phyloP scores from a whole-genome alignment of 805 yeast genomes.

The Torulaspora franciscae region DNA sequence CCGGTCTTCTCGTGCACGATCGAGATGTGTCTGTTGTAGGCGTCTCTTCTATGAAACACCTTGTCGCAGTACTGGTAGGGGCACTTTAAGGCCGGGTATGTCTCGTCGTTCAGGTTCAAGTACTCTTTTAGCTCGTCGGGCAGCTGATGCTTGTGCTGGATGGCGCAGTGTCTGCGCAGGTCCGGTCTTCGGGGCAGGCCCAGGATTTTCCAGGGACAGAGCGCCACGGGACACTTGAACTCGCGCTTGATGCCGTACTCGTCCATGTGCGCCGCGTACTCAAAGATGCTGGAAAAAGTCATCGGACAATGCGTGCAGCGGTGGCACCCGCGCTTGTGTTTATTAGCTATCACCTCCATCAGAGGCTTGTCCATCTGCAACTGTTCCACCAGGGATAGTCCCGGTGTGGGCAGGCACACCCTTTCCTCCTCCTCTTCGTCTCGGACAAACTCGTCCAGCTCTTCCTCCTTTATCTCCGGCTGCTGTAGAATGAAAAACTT shows the following conservation, averaged over 20 bases:
- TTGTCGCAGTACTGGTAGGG: slow-evolving; percentile 41
- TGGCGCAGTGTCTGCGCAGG: slow-evolving; percentile 46
- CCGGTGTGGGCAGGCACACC: slow-evolving; percentile 12
- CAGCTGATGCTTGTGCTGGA: slow-evolving; percentile 40
- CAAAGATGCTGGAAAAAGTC: slow-evolving; percentile 37
- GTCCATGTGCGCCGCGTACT: slow-evolving; percentile 44
- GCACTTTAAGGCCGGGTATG: slow-evolving; percentile 34
- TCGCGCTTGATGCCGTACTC: slow-evolving; percentile 37
- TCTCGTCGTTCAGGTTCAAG: slow-evolving; percentile 30
- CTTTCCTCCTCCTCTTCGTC: slow-evolving; percentile 4
- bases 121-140: slow-evolving; percentile 25
- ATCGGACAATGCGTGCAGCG: slow-evolving; percentile 46
- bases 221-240: slow-evolving; percentile 43
- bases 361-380: slow-evolving; percentile 28
- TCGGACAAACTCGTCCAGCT: slow-evolving; percentile 1
- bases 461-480: slow-evolving; percentile 1
- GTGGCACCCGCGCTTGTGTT: slow-evolving; percentile 41
- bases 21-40: slow-evolving; percentile 48
- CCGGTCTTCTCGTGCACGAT: slow-evolving; percentile 44
- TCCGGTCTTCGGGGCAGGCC: slow-evolving; percentile 49
- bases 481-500: neutral
- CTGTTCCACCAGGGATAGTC: slow-evolving; percentile 21
- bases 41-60: slow-evolving; percentile 48
- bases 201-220: slow-evolving; percentile 47
- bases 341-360: slow-evolving; percentile 30